Evolutionary conservation across 2,329 filamentous ascomycete genomes (phyloP).

Genomic region (Monilinia vaccinii-corymbosi): DNA sequence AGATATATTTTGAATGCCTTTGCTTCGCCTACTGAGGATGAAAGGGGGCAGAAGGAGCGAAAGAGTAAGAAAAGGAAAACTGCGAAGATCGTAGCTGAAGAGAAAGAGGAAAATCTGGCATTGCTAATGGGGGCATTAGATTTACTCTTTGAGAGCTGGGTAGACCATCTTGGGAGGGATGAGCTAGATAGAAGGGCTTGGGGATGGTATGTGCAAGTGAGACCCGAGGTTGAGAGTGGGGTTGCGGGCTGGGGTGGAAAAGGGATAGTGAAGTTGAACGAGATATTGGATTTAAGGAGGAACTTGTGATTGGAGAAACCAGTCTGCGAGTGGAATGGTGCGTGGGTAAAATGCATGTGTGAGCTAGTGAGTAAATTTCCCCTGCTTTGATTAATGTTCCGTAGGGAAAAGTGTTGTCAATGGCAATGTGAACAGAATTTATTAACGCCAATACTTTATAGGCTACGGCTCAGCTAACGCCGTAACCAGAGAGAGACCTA

Average conservation of each 20-base stretch:
- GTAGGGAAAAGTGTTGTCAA: neutral
- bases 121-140: constrained; percentile 63
- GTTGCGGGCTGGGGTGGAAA: constrained; percentile 78
- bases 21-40: constrained; percentile 30
- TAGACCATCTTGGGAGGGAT: constrained; percentile 45
- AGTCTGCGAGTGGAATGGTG: too few relatives aligned
- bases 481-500: neutral
- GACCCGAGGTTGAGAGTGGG: constrained; percentile 68
- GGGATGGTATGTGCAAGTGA: constrained; percentile 70
- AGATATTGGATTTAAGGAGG: constrained; percentile 54
- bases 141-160: constrained; percentile 67
- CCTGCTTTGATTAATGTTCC: neutral
- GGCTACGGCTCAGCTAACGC: neutral
- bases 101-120: constrained; percentile 62
- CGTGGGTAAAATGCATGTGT: too few relatives aligned
- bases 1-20: constrained; percentile 53
- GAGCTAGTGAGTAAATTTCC: neutral
- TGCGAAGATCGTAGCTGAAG: constrained; percentile 40
- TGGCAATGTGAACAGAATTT: neutral
- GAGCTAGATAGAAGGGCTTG: constrained; percentile 72
- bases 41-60: constrained; percentile 20
- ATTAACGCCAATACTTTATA: neutral
- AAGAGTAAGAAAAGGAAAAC: constrained; percentile 42
- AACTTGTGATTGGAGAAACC: constrained; percentile 18
- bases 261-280: constrained; percentile 54